phyloP scores from a whole-genome alignment of 2,329 filamentous ascomycete species.

The Hypoxylon sp. region DNA sequence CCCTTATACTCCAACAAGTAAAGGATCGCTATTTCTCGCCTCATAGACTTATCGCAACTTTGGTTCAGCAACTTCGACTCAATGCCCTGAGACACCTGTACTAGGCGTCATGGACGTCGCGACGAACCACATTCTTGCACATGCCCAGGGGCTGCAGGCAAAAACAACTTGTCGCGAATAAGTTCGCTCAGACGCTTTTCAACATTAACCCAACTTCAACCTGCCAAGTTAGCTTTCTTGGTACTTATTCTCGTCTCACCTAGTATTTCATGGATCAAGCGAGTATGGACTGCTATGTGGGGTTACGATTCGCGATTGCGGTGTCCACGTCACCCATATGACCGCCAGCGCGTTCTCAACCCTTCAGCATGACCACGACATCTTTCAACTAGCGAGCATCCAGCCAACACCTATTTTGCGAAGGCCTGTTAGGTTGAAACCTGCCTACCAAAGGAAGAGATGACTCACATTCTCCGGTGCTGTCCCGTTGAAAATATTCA shows the following conservation, averaged over 20 bases:
- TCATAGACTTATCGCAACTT: slow-evolving; percentile 43
- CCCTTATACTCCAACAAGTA: slow-evolving; percentile 23
- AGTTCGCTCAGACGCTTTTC: background rate
- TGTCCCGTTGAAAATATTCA: background rate
- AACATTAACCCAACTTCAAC: slow-evolving; percentile 5
- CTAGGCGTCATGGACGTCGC: slow-evolving; percentile 22
- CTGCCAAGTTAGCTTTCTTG: slow-evolving; percentile 6
- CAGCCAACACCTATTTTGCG: slow-evolving; percentile 10
- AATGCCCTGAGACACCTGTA: slow-evolving; percentile 33
- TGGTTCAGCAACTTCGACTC: slow-evolving; percentile 52
- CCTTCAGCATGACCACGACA: slow-evolving; percentile 36
- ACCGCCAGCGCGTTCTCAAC: slow-evolving; percentile 34
- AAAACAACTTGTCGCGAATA: slow-evolving; percentile 18
- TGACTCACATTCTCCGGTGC: background rate
- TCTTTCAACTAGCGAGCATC: slow-evolving; percentile 13
- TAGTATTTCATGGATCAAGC: slow-evolving; percentile 15
- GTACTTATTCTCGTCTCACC: background rate
- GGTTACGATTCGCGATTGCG: slow-evolving; percentile 40
- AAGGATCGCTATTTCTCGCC: slow-evolving; percentile 26
- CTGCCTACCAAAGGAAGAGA: background rate
- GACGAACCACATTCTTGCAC: slow-evolving; percentile 16
- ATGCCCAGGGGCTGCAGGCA: slow-evolving; percentile 10
- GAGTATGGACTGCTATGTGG: slow-evolving; percentile 25
- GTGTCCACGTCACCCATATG: slow-evolving; percentile 44
- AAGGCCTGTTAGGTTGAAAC: background rate